Base-by-base conservation (phyloP, 768 basidiomycete species). In the Tremella mesenterica region DNA sequence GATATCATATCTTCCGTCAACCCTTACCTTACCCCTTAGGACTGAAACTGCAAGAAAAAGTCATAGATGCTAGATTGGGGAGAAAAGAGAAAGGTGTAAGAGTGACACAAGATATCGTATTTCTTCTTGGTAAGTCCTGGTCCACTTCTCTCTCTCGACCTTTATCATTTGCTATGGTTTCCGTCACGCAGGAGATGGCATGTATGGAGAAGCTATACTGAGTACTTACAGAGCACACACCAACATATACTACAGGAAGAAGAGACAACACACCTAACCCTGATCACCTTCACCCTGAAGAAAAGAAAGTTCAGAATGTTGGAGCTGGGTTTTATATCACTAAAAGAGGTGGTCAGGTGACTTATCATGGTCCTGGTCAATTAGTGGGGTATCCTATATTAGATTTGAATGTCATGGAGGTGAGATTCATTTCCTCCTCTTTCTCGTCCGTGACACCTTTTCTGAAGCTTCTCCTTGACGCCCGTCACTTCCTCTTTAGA, bases 301-400 rank as follows among this genome's bases (percentile, higher is more conserved):
- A 78, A 34, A 56, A 71, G 33, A 82, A 86, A 20, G 76, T 96
- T n/a, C 80, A 79, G 2, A 68, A 77, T 27, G 77, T 88, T 21
- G 93, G 93, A 23, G 93, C 93, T 0, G 88, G 95, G 68, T 92
- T 92, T 64, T 80, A 86, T 33, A 75, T 81, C 21, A 83, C 90
- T 2, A 79, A 81, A 49, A 79, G 95, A 49, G 95, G 95, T 13
- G 95, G 95, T 2, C 85, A 96, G 75, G 79, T 90, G 53, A 99
- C 95, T 1, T 99, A 88, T 73, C 95, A 99, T 72, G 95, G 95
- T 0, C 92, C 95, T 1, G 95, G 95, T 5, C 95, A 99, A 74
- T 78, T 99, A 64, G 86, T 96, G 14, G 95, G 91, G 26, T 99
- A 99, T 70, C 89, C 91, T 1, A 78, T 97, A 48, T 77, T 96